Evolutionary conservation across 2,329 filamentous ascomycete species (phyloP), one percentile per base, ranked within the genome.

Genomic region (Cladosporium sp.): DNA sequence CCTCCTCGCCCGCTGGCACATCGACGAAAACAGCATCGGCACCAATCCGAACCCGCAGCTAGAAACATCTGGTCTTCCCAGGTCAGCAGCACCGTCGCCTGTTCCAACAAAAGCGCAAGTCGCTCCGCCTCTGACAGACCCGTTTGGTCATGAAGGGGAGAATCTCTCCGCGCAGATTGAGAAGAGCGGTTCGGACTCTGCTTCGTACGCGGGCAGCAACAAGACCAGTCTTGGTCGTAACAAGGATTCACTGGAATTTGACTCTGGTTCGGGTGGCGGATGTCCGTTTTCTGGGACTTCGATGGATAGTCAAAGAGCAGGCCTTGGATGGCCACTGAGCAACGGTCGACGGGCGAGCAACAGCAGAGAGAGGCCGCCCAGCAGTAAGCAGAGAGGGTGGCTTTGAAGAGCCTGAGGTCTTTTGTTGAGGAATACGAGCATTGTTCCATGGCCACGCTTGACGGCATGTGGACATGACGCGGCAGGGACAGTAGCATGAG

Each of bases 1-100:
- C 76, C 82, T 94, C 32, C 91, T 94, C 76, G 89, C 91, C n/a
- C 91, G 90, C 76, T 93, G 90, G 89, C 91, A 92, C 51, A 59
- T 67, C 43, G 36, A 58, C 62, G 62, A 64, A 26, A 53, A 63
- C 10, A 63, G 11, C 36, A 54, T 63, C 4, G 60, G 60, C 34
- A 16, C 13, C 11, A 53, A 43, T 23, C 49, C 60, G 5, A 56
- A 56, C n/a, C 49, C 60, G 10, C 56, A 58, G 14, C 32, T 36
- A 21, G 30, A 58, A 16, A 51, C 58, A 5, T 61, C 58, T 26
- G 28, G 26, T 4, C 58, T 32, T 32, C 43, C 58, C 14, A n/a
- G 23, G 16, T 56, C 60, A 25, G 48, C 60, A 18, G 34, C 34
- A 14, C 23, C 60, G 2, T 63, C 60, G 60, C 60, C 60, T 16